These are phyloP conservation scores for Raffaelea albimanens DNA, from an alignment of 2,329 filamentous ascomycete species.

Conservation along the genomic window DNA sequence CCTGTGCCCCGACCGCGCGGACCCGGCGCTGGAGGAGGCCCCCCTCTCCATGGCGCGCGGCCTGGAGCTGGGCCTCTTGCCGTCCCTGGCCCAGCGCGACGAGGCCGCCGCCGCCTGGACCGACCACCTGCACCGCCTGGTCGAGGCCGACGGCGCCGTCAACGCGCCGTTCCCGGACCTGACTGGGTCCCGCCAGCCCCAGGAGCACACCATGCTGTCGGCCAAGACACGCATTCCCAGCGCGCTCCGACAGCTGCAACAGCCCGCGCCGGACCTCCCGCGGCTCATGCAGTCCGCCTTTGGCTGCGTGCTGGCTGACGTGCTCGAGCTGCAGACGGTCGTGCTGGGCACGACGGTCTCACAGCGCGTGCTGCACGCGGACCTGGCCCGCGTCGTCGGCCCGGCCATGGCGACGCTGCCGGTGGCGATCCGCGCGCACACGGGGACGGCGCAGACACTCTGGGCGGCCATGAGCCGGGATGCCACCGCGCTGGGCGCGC, in stretches of 20 bases:
- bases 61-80: slow-evolving; percentile 15
- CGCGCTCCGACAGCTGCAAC: not conserved
- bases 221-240: slow-evolving; percentile 5
- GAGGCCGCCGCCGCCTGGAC: slow-evolving; percentile 13
- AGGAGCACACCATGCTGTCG: slow-evolving; percentile 7
- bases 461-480: slow-evolving; percentile 11
- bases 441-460: slow-evolving; percentile 8
- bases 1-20: not conserved
- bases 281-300: slow-evolving; percentile 16
- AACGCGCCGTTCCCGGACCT: slow-evolving; percentile 16
- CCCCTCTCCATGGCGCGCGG: slow-evolving; percentile 9
- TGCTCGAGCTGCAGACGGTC: slow-evolving; percentile 15
- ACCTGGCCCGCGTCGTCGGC: slow-evolving; percentile 15
- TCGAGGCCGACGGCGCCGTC: slow-evolving; percentile 10
- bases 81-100: slow-evolving; percentile 11
- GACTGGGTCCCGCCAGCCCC: slow-evolving; percentile 15
- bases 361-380: slow-evolving; percentile 15
- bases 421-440: slow-evolving; percentile 11
- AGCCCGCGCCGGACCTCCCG: slow-evolving; percentile 2
- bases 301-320: slow-evolving; percentile 14
- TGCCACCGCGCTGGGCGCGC: slow-evolving; percentile 6
- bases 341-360: slow-evolving; percentile 16
- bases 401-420: slow-evolving; percentile 17
- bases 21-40: not conserved
- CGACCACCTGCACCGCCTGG: slow-evolving; percentile 8